Evolutionary conservation across 2,329 filamentous ascomycete genomes (phyloP), one percentile per base, ranked within the genome.

Genomic region (Plenodomus tracheiphilus): DNA sequence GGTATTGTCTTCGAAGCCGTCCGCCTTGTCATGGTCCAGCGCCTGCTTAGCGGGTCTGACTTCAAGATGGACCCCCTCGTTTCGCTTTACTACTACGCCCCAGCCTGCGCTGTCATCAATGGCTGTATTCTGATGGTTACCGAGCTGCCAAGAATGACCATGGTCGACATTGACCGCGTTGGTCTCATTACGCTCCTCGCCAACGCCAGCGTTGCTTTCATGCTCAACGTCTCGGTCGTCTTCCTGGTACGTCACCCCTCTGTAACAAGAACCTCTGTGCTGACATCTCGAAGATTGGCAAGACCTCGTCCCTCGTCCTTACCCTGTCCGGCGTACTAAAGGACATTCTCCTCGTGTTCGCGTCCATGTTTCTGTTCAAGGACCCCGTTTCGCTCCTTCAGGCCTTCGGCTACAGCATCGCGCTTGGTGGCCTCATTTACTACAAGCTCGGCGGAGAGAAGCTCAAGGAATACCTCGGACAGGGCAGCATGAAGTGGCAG

Each of bases 41-140:
- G 86, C 51, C 81, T 94, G 39, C 83, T 94, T 62, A 91, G 86
- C 78, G 89, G 86, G 36, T 81, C 86, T 42, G 89, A 93, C 75
- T 93, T 88, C 83, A 93, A 93, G 83, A 94, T 94, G 90, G 89
- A 94, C 72, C 89, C 89, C 16, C 79, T 94, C 18, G 89, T 94
- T 46, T 94, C 89, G 22, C 83, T 94, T 11, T 94, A 94, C 82
- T 94, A 94, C 80, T 94, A 92, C 64, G 90, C 90, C 2, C 89
- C 89, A 15, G 85, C 91, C 47, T 94, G 89, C 74, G 89, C 89
- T 40, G 76, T 83, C 69, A 91, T 94, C 85, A 94, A 94, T 78
- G 83, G 86, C 61, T 69, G 84, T 11, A 83, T 91, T 40, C 87
- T 88, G 46, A 76, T 93, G 25, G 76, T 89, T 68, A 85, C 86